Conservation (phyloP, 176 grass and related monocot species). For the Ampelocalamus luodianensis region DNA sequence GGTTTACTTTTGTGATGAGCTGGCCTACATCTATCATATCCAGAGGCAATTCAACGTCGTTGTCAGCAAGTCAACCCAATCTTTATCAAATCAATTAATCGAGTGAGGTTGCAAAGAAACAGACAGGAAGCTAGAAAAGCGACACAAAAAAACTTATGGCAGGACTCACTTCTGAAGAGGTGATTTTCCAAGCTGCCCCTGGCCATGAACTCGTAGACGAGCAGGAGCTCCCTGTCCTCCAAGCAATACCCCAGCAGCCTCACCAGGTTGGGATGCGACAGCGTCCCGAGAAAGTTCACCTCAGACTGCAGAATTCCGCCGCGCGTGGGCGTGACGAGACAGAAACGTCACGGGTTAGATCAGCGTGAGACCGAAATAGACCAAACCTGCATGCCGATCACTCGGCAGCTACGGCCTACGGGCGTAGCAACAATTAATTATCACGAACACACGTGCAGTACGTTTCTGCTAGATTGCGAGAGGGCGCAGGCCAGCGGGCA, state of each 20-base stretch:
- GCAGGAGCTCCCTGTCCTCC: constrained; percentile 72
- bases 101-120: constrained; percentile 28
- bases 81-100: background rate
- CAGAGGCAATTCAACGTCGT: background rate
- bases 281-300: constrained; percentile 75
- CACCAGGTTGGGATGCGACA: constrained; percentile 82
- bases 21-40: too few species aligned
- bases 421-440: too few species aligned
- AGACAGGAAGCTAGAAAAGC: background rate
- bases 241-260: constrained; percentile 76
- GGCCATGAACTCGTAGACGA: constrained; percentile 84
- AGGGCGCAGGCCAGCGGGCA: background rate
- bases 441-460: background rate
- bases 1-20: too few species aligned
- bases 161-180: constrained; percentile 81
- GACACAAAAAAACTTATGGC: too few species aligned
- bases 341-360: background rate
- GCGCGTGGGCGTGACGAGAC: background rate
- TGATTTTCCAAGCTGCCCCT: constrained; percentile 79
- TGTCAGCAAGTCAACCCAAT: constrained; percentile 13
- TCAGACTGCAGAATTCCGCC: constrained; percentile 49
- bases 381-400: background rate
- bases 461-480: background rate
- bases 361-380: background rate
- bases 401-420: background rate